Percentiles rank a stretch among this genome's conserved stretches.
phyloP scores from a whole-genome alignment of 306 rosid genomes.

The Calophaca sinica region DNA sequence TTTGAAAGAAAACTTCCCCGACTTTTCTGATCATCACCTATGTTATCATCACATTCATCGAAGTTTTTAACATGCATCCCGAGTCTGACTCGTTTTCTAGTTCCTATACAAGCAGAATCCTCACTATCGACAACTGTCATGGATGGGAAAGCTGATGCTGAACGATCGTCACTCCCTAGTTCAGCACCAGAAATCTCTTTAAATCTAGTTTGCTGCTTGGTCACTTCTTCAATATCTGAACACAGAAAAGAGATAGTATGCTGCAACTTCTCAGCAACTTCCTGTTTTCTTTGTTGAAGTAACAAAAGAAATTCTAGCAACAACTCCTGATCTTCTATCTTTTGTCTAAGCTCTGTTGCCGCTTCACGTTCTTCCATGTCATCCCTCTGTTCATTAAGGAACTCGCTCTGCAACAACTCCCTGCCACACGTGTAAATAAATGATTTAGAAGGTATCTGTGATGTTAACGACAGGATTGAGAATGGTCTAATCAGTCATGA shows the following conservation, averaged over 20 bases:
- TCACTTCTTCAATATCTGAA: constrained; percentile 86
- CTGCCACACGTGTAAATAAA: constrained; percentile 63
- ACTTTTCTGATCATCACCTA: constrained; percentile 55
- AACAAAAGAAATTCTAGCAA: constrained; percentile 84
- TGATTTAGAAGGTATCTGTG: constrained; percentile 28
- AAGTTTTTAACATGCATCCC: constrained; percentile 45
- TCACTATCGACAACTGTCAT: constrained; percentile 58
- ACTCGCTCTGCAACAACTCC: constrained; percentile 81
- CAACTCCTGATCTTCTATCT: constrained; percentile 84
- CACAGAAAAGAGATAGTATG: constrained; percentile 81
- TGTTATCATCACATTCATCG: constrained; percentile 74
- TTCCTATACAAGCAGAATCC: constrained; percentile 64
- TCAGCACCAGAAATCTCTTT: constrained; percentile 65
- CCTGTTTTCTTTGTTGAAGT: constrained; percentile 80
- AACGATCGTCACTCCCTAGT: constrained; percentile 55
- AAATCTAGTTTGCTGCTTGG: constrained; percentile 68
- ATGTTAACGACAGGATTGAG: constrained; percentile 4
- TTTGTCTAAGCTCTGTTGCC: constrained; percentile 79
- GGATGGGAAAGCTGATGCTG: constrained; percentile 70
- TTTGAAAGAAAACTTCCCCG: constrained; percentile 61
- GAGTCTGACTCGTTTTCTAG: constrained; percentile 82
- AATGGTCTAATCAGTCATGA: constrained; percentile 5
- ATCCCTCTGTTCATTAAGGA: constrained; percentile 85
- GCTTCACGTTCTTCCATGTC: constrained; percentile 89
- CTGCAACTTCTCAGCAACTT: constrained; percentile 81